Evolutionary conservation across 1,284 basidiomycete species (phyloP), one percentile per base, ranked within the genome.

Genomic region (Moesziomyces globuligerus): DNA sequence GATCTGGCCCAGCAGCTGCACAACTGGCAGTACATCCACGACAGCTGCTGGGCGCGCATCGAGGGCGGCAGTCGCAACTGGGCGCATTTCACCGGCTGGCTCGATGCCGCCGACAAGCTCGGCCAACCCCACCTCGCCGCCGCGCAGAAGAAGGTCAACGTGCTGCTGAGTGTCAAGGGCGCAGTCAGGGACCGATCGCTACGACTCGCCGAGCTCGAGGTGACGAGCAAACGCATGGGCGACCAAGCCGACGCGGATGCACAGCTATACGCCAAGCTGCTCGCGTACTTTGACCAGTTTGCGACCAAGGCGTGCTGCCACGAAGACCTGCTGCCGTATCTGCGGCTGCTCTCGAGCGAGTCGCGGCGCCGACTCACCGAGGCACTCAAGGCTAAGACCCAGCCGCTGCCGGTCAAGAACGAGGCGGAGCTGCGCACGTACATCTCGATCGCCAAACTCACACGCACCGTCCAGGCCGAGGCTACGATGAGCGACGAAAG

Each of bases 301-400:
- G 89, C 90, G 11, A 87, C 89, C 79, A 95, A 93, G 82, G 85
- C 89, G 6, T 92, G 90, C 81, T 93, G 91, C 80, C 91, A 89
- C 66, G 92, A 94, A 82, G 93, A 95, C 74, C 83, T 95, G 41
- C 86, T 86, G 66, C 87, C 88, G 5, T 93, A 90, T 77, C 72
- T 84, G 4, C 81, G 88, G 37, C 74, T 78, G 8, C 82, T 90
- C 4, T 69, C 78, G 0, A 83, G 85, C 26, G 85, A 83, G 41
- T 85, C 86, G 3, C 52, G 74, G 17, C 73, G 76, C 13, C 28
- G n/a, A 44, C 20, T 67, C 21, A 15, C 32, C 10, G 48, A 43
- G 3, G 41, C 40, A 40, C 26, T 60, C 15, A 40, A 20, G 20
- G 11, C 11, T 7, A 53, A 54, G 17, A 23, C 4, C 1, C 48